These are phyloP conservation scores for Globisporangium paroecandrum DNA, from an alignment of 352 stramenopile species.

Conservation along the genomic window DNA sequence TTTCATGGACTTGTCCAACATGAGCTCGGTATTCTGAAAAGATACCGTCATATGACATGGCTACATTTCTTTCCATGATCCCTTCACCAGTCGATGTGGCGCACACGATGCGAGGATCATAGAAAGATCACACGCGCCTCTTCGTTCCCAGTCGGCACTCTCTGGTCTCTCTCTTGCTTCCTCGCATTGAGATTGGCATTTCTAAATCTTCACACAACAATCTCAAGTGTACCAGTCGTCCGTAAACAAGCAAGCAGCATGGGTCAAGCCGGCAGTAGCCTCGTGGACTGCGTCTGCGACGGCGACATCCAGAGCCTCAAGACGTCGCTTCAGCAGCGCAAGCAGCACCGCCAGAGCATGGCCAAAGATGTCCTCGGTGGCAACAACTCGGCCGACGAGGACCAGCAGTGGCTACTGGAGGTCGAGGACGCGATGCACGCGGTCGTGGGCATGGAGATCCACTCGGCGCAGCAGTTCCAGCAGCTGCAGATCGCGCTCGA, in stretches of 20 bases:
- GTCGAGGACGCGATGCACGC: constrained; percentile 58
- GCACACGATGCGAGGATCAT: neutral
- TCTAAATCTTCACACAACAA: neutral
- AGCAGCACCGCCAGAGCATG: neutral
- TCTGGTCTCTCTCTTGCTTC: neutral
- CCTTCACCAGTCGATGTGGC: neutral
- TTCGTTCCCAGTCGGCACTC: neutral
- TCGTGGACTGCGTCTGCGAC: constrained; percentile 54
- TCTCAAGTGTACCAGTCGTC: neutral
- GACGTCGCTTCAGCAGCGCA: constrained; percentile 25
- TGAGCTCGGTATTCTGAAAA: neutral
- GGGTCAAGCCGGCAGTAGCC: constrained; percentile 13
- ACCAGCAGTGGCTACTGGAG: constrained; percentile 24
- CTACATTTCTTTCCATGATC: neutral
- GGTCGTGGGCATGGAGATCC: constrained; percentile 50
- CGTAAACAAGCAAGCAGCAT: constrained; percentile 1
- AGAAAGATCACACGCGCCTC: constrained; percentile 11
- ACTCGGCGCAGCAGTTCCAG: constrained; percentile 54
- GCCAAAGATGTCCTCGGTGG: constrained; percentile 12
- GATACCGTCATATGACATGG: neutral
- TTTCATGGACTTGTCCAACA: neutral
- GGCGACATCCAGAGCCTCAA: constrained; percentile 53
- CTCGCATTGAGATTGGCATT: constrained; percentile 1
- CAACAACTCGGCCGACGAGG: neutral
- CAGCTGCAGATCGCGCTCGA: constrained; percentile 62